phyloP scores from a whole-genome alignment of 2,329 filamentous ascomycete genomes.

The Aspergillus sp. region DNA sequence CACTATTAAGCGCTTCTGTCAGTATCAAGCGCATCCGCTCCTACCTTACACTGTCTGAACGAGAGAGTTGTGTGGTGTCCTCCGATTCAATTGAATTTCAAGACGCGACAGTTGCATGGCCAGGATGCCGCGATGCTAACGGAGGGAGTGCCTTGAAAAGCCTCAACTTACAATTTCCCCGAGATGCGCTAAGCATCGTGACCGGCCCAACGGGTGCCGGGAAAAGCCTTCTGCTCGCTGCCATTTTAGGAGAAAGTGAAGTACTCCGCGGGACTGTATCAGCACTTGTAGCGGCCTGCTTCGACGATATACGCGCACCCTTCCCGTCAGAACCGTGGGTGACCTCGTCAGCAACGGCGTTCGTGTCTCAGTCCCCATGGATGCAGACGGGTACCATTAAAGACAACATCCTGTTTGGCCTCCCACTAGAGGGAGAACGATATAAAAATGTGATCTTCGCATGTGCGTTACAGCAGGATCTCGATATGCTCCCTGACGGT shows the following conservation, averaged over 20 bases:
- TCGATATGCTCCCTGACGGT: slow-evolving; percentile 66
- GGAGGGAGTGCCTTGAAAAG: slow-evolving; percentile 31
- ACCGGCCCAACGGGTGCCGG: slow-evolving; percentile 72
- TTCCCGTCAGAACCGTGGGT: slow-evolving; percentile 57
- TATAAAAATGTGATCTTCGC: slow-evolving; percentile 63
- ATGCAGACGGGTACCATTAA: slow-evolving; percentile 72
- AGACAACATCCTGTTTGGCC: slow-evolving; percentile 69
- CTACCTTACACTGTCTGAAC: slow-evolving; percentile 50
- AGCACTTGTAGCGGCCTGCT: slow-evolving; percentile 13
- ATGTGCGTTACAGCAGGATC: slow-evolving; percentile 66
- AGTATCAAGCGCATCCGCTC: slow-evolving; percentile 61
- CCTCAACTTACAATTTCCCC: slow-evolving; percentile 60
- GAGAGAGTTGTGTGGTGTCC: slow-evolving; percentile 19
- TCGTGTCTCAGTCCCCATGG: slow-evolving; percentile 71
- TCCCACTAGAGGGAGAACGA: slow-evolving; percentile 58
- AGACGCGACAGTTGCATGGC: slow-evolving; percentile 52
- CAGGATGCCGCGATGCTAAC: not conserved
- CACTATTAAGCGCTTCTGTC: slow-evolving; percentile 61
- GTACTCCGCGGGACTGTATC: slow-evolving; percentile 57
- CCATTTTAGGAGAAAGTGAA: slow-evolving; percentile 70
- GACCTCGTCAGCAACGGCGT: slow-evolving; percentile 61
- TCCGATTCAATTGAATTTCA: slow-evolving; percentile 58
- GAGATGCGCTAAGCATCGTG: slow-evolving; percentile 63
- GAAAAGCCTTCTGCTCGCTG: slow-evolving; percentile 67
- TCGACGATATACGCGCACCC: slow-evolving; percentile 19